These are phyloP conservation scores for Capsicum pubescens DNA, from an alignment of 257 asterid species.

Conservation along the genomic window DNA sequence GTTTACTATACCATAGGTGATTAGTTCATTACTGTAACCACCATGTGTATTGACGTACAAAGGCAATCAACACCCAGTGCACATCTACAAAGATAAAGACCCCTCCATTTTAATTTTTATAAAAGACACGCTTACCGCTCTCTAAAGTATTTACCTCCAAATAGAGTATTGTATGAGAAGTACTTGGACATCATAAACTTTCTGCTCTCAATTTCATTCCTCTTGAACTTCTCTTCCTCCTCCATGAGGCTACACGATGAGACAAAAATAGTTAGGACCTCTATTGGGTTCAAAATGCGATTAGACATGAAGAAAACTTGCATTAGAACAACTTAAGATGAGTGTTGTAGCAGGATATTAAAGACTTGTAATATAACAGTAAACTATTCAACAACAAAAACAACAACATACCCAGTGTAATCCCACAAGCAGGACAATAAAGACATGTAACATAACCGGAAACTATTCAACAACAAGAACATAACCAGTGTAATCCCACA, in stretches of 20 bases:
- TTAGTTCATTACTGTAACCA: background rate
- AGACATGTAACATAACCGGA: no score
- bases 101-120: background rate
- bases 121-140: background rate
- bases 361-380: background rate
- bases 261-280: background rate
- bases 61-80: background rate
- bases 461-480: no score
- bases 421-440: no score
- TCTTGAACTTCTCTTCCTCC: slow-evolving; percentile 47
- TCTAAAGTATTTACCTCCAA: slow-evolving; percentile 63
- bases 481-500: no score
- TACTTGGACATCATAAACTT: slow-evolving; percentile 66
- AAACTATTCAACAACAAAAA: background rate
- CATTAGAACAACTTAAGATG: background rate
- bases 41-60: background rate
- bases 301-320: background rate
- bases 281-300: background rate
- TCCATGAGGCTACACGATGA: slow-evolving; percentile 10
- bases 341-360: background rate
- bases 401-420: no score
- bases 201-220: slow-evolving; percentile 61
- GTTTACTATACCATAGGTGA: background rate
- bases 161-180: slow-evolving; percentile 80
- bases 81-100: background rate